A percentile compares a stretch with the other conserved stretches of the same genome.
Conservation (phyloP, 148 eudicot genomes). For the Rhododendron ovatum region DNA sequence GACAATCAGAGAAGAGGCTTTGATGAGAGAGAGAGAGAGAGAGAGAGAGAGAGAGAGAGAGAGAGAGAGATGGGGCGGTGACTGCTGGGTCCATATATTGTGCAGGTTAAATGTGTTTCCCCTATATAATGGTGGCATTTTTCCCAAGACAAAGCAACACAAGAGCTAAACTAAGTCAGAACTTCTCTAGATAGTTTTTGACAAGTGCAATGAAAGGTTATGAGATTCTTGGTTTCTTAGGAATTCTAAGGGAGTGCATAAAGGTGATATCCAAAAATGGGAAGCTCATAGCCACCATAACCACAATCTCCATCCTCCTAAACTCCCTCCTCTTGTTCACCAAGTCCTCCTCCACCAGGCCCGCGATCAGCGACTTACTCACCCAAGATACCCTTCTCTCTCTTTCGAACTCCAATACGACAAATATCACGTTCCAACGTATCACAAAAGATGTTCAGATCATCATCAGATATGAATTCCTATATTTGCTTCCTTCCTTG, state of each 20-base stretch:
- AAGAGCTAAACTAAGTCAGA: neutral
- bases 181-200: neutral
- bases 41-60: no score
- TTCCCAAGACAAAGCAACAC: neutral
- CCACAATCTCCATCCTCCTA: neutral
- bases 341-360: neutral
- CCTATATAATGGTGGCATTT: neutral
- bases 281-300: constrained; percentile 15
- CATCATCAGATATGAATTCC: neutral
- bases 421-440: neutral
- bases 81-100: neutral
- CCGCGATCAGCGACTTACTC: neutral
- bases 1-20: no score
- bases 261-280: constrained; percentile 19
- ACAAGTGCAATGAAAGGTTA: neutral
- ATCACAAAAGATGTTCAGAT: neutral
- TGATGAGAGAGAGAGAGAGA: no score
- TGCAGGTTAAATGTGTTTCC: neutral
- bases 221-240: constrained; percentile 6
- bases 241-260: constrained; percentile 18
- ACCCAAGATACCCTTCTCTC: neutral
- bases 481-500: neutral
- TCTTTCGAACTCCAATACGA: neutral
- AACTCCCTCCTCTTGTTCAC: neutral
- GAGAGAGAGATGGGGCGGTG: no score